Conservation (phyloP, 2,329 filamentous ascomycete species). For the Neurospora sp. region DNA sequence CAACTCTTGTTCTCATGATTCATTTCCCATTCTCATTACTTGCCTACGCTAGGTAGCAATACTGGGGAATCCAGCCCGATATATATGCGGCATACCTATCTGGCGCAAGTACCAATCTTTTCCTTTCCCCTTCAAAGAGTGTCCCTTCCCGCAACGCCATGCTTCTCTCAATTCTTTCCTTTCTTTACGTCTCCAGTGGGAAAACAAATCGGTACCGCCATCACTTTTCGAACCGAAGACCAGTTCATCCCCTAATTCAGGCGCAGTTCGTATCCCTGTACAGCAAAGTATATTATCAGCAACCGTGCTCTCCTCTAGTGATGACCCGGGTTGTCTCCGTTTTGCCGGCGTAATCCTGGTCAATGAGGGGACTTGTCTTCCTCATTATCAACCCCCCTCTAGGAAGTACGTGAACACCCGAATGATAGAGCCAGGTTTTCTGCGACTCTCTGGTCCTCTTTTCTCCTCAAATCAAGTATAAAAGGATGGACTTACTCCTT, state of each 20-base stretch:
- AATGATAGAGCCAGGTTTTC: not conserved
- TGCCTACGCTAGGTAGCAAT: not conserved
- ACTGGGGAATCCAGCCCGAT: not conserved
- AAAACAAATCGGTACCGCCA: not conserved
- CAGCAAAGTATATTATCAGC: not conserved
- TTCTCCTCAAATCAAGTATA: not conserved
- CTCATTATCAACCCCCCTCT: not conserved
- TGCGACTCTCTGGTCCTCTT: not conserved
- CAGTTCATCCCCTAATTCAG: not conserved
- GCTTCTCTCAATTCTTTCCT: not conserved
- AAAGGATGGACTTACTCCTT: slow-evolving; percentile 24
- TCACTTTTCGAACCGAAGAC: not conserved
- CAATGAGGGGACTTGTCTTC: not conserved
- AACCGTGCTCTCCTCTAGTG: not conserved
- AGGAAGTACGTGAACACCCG: not conserved
- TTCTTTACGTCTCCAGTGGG: not conserved
- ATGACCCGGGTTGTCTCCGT: not conserved
- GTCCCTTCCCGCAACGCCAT: not conserved
- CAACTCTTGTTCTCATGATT: not conserved
- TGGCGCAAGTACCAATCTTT: not conserved
- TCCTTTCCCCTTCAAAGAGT: not conserved
- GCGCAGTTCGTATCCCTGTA: not conserved
- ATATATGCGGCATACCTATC: not conserved
- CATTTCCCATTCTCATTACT: not conserved
- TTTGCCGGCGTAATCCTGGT: not conserved